Conservation (phyloP, 805 yeast species). For the Barnettozyma vustinii region DNA sequence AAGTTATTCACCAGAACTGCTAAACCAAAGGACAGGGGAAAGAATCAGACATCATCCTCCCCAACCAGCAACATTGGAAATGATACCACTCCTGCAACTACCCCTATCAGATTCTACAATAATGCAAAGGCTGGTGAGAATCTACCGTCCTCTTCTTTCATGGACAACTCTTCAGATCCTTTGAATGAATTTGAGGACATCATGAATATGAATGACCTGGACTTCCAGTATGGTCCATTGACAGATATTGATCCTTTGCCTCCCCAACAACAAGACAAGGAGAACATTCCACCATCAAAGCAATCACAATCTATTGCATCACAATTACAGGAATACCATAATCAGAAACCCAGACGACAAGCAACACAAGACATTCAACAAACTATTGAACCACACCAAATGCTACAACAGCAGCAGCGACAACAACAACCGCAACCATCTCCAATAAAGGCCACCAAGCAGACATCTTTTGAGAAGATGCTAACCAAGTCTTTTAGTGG, state of each 20-base stretch:
- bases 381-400: neutral
- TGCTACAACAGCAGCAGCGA: neutral
- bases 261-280: slow-evolving; percentile 24
- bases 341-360: slow-evolving; percentile 4
- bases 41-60: slow-evolving; percentile 13
- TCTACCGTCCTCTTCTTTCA: slow-evolving; percentile 8
- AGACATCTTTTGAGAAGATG: slow-evolving; percentile 35
- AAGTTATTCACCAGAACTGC: slow-evolving; percentile 14
- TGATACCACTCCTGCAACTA: slow-evolving; percentile 17
- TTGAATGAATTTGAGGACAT: slow-evolving; percentile 35
- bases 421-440: neutral
- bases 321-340: slow-evolving; percentile 18
- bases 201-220: slow-evolving; percentile 27
- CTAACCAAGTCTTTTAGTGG: slow-evolving; percentile 34
- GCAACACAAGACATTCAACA: neutral
- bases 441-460: slow-evolving; percentile 15
- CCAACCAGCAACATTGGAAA: slow-evolving; percentile 17
- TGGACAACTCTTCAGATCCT: slow-evolving; percentile 22
- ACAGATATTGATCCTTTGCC: slow-evolving; percentile 28
- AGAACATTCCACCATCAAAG: slow-evolving; percentile 35
- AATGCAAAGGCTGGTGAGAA: neutral
- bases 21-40: slow-evolving; percentile 3
- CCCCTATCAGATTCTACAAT: slow-evolving; percentile 10
- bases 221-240: slow-evolving; percentile 25
- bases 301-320: slow-evolving; percentile 17